Evolutionary conservation across 257 asterid genomes (phyloP).

Genomic region (Leonotis leonurus): DNA sequence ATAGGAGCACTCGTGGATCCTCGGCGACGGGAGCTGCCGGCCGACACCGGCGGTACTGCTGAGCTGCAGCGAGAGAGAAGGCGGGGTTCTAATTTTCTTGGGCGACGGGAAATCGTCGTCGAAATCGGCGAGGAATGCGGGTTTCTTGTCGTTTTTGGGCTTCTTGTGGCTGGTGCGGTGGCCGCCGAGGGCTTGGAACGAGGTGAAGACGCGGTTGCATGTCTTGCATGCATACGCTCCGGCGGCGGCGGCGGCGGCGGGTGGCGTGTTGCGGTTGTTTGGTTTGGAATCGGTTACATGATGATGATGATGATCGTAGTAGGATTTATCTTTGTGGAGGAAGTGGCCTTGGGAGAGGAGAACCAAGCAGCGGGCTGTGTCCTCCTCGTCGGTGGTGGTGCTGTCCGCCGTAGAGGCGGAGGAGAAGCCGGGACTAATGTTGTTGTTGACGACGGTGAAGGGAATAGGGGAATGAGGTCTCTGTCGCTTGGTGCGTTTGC

Average conservation of each 20-base stretch:
- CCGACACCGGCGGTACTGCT: slow-evolving; percentile 11
- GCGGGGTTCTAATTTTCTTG: slow-evolving; percentile 20
- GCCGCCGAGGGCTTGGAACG: slow-evolving; percentile 63
- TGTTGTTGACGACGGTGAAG: slow-evolving; percentile 10
- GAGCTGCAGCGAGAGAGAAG: slow-evolving; percentile 29
- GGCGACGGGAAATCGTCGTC: slow-evolving; percentile 27
- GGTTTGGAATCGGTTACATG: not conserved
- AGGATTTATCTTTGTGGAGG: not conserved
- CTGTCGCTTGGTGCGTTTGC: slow-evolving; percentile 40
- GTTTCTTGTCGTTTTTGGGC: slow-evolving; percentile 24
- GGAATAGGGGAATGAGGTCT: slow-evolving; percentile 30
- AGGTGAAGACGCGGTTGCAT: slow-evolving; percentile 37
- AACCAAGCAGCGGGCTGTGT: slow-evolving; percentile 39
- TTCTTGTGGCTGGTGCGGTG: slow-evolving; percentile 64
- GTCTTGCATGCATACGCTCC: slow-evolving; percentile 49
- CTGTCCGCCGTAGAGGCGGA: slow-evolving; percentile 4
- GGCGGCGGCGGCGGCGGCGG: not conserved
- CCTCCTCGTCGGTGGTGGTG: slow-evolving; percentile 39
- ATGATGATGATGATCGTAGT: not conserved
- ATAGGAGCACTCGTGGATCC: slow-evolving; percentile 30
- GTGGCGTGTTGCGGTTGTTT: not conserved
- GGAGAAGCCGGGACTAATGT: slow-evolving; percentile 2
- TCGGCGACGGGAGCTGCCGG: slow-evolving; percentile 19
- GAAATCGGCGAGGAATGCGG: not conserved
- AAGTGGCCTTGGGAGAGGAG: slow-evolving; percentile 37